Evolutionary conservation across 2,329 filamentous ascomycete genomes (phyloP).

Genomic region (Alternaria sp.): DNA sequence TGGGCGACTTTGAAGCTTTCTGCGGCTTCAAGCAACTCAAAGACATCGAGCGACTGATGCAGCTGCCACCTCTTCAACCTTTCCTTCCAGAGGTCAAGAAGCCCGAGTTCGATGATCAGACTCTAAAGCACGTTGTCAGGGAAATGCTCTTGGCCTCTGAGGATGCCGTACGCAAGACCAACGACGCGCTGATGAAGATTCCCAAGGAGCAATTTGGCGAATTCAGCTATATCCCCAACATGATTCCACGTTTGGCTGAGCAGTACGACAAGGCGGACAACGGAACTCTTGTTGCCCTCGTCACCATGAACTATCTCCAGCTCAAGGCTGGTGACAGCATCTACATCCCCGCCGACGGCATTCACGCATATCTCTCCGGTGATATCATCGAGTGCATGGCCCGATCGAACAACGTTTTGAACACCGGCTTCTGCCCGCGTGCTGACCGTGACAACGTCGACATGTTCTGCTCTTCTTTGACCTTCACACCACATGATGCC

Average conservation of each 20-base stretch:
- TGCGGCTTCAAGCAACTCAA: conserved; percentile 75
- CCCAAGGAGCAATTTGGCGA: conserved; percentile 60
- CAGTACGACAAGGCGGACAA: conserved; percentile 73
- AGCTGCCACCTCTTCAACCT: conserved; percentile 62
- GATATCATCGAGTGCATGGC: conserved; percentile 85
- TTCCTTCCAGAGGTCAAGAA: conserved; percentile 60
- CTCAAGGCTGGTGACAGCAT: conserved; percentile 72
- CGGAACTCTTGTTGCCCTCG: conserved; percentile 72
- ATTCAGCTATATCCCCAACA: conserved; percentile 68
- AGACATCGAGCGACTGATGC: conserved; percentile 67
- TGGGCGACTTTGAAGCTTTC: conserved; percentile 78
- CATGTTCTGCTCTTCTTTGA: conserved; percentile 69
- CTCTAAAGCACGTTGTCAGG: conserved; percentile 65
- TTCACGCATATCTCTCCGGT: conserved; percentile 76
- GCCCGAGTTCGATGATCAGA: conserved; percentile 64
- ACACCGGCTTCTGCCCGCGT: conserved; percentile 76
- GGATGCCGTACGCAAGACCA: conserved; percentile 62
- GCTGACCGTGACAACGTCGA: conserved; percentile 71
- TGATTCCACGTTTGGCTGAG: conserved; percentile 70
- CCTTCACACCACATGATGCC: conserved; percentile 68
- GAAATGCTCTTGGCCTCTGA: conserved; percentile 65
- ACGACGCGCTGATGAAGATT: conserved; percentile 61
- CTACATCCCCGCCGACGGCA: conserved; percentile 76
- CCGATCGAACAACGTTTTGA: conserved; percentile 76
- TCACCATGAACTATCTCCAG: conserved; percentile 78